Percentiles rank a stretch among this genome's conserved stretches.
phyloP scores from a whole-genome alignment of 495 filamentous ascomycete species.

The Neurospora sp. region DNA sequence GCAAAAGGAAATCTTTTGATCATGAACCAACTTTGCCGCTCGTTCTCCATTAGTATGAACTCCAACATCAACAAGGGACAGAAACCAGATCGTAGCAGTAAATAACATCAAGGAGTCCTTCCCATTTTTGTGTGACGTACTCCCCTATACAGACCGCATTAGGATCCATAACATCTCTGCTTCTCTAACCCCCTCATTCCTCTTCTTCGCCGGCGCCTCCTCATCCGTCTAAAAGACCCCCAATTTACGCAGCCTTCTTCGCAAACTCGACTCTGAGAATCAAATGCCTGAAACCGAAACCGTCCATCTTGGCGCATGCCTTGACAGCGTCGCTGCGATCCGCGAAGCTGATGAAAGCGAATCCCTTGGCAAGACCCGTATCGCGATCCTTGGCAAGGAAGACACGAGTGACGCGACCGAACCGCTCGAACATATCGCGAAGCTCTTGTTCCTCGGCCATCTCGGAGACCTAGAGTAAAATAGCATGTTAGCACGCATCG shows the following conservation, averaged over 20 bases:
- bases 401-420: constrained; percentile 90
- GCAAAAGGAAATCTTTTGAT: background rate
- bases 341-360: constrained; percentile 93
- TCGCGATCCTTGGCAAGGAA: constrained; percentile 97
- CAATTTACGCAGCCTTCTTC: constrained; percentile 52
- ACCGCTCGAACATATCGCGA: constrained; percentile 94
- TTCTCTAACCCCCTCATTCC: background rate
- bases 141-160: background rate
- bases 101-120: background rate
- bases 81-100: background rate
- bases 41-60: background rate
- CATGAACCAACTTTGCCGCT: background rate
- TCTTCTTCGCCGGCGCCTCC: background rate
- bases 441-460: constrained; percentile 92
- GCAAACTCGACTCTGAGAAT: constrained; percentile 89
- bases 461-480: constrained; percentile 65
- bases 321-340: constrained; percentile 80
- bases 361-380: constrained; percentile 89
- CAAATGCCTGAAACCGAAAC: constrained; percentile 84
- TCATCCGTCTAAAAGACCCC: background rate
- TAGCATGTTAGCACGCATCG: constrained; percentile 6
- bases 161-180: background rate
- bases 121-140: background rate
- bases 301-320: constrained; percentile 96
- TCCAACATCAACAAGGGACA: background rate